Evolutionary conservation across 495 filamentous ascomycete genomes (phyloP), one percentile per base, ranked within the genome.

Genomic region (Chaetomidium leptoderma): DNA sequence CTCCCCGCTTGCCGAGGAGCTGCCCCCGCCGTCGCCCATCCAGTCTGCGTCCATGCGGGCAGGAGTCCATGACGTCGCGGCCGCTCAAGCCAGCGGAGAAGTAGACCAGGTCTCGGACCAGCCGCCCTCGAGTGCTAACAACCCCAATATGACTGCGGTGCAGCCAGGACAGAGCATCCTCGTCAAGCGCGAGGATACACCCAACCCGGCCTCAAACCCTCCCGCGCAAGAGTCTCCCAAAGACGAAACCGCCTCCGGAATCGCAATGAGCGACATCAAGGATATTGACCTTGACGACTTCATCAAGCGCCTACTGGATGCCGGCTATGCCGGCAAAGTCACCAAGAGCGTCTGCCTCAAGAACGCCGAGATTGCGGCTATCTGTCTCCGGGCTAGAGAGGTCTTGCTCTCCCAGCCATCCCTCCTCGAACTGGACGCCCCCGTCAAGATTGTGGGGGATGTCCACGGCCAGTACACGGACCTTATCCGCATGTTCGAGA

Each of bases 381-480:
- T 99, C 56, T 97, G 95, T 71, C 80, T 84, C 33, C 88, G 89
- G 13, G 90, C 87, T 2, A 82, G 91, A 21, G 93, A 97, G 73
- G 77, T 92, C 19, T 92, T 99, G 56, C 77, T 99, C 6, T 89
- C 85, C 10, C 93, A 99, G 70, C 95, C 93, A 16, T 90, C 93
- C 13, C 77, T 99, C 37, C 68, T 97, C 47, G 93, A 99, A 74
- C 79, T 99, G 53, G 84, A 90, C 53, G 87, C 95, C n/a, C 95
- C 93, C 3, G 95, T 99, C 62, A 99, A 99, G 76, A 96, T 99
- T 61, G 93, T 99, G 14, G 93, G 93, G 11, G 93, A 99, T 73
- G 89, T 99, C 11, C 93, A 99, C 71, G 93, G 93, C 48, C 93
- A 99, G 72, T 99, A 97, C 67, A 95, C 92, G 17, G 93, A 99